These are phyloP conservation scores for Zasmidium angulare DNA, from an alignment of 2,329 filamentous ascomycete species.

Conservation along the genomic window DNA sequence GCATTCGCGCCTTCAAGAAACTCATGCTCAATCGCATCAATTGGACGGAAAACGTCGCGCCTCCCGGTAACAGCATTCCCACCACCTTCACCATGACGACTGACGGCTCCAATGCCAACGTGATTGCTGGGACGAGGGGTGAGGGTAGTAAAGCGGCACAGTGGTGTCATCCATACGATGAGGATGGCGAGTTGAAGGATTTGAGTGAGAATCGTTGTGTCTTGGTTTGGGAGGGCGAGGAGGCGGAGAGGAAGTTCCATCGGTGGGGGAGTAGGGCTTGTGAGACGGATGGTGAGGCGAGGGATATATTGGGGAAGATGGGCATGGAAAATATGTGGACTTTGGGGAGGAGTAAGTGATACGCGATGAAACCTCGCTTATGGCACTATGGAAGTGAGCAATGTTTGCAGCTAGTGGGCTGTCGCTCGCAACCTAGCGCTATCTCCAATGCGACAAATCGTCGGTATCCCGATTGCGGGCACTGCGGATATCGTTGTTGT, in stretches of 20 bases:
- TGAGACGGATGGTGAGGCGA: slow-evolving; percentile 86
- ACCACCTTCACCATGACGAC: slow-evolving; percentile 32
- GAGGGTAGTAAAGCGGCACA: slow-evolving; percentile 60
- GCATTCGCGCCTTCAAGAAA: slow-evolving; percentile 82
- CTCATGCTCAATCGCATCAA: slow-evolving; percentile 91
- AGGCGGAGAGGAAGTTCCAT: slow-evolving; percentile 75
- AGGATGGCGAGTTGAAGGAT: slow-evolving; percentile 75
- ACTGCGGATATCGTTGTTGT: too few species aligned
- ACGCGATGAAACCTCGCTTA: too few species aligned
- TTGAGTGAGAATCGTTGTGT: slow-evolving; percentile 78
- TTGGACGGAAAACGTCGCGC: slow-evolving; percentile 85
- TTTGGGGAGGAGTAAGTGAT: slow-evolving; percentile 65
- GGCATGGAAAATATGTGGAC: slow-evolving; percentile 98
- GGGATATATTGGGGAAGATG: slow-evolving; percentile 71
- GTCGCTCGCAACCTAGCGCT: too few species aligned
- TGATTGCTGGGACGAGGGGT: slow-evolving; percentile 25
- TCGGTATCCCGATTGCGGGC: too few species aligned
- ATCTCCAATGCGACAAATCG: too few species aligned
- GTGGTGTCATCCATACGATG: slow-evolving; percentile 79
- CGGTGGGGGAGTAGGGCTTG: slow-evolving; percentile 90
- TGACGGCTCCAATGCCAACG: slow-evolving; percentile 21
- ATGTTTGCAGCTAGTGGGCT: too few species aligned
- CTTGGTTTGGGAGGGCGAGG: slow-evolving; percentile 87
- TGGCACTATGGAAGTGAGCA: too few species aligned
- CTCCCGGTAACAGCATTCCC: slow-evolving; percentile 44